These are phyloP conservation scores for Nannochloropsis salina DNA, from an alignment of 108 stramenopile genomes.

Conservation along the genomic window DNA sequence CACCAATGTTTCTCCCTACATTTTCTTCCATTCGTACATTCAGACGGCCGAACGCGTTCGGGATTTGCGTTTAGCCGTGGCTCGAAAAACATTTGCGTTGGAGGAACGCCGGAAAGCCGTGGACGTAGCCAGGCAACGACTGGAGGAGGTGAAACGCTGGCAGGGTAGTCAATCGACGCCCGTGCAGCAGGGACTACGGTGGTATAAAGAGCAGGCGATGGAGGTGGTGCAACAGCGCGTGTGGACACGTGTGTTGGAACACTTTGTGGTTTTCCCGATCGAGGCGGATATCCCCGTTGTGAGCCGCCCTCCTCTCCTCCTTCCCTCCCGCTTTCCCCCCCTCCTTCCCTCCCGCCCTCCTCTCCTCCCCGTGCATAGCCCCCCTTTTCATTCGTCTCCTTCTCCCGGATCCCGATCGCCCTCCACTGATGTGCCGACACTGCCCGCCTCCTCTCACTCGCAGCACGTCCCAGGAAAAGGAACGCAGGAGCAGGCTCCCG, in stretches of 20 bases:
- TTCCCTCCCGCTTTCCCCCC: background rate
- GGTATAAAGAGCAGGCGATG: background rate
- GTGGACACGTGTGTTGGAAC: background rate
- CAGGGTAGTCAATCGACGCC: slow-evolving; percentile 6
- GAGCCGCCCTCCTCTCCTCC: background rate
- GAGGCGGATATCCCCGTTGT: background rate
- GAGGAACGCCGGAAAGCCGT: background rate
- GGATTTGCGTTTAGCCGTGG: background rate
- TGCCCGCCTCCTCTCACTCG: no score
- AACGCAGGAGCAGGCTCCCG: no score
- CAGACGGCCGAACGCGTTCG: slow-evolving; percentile 8
- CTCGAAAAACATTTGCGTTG: background rate
- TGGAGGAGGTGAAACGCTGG: background rate
- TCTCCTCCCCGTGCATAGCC: no score
- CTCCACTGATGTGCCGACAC: no score
- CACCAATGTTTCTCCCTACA: background rate
- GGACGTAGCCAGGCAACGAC: background rate
- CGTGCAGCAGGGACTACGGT: background rate
- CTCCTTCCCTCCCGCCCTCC: background rate
- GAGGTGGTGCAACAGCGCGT: background rate
- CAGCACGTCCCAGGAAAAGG: no score
- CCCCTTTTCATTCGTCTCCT: no score
- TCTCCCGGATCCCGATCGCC: no score
- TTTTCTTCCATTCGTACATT: background rate
- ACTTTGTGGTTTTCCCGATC: slow-evolving; percentile 20